These are phyloP conservation scores for Tolypocladium tundrense DNA, from an alignment of 2,329 filamentous ascomycete genomes.

Conservation along the genomic window DNA sequence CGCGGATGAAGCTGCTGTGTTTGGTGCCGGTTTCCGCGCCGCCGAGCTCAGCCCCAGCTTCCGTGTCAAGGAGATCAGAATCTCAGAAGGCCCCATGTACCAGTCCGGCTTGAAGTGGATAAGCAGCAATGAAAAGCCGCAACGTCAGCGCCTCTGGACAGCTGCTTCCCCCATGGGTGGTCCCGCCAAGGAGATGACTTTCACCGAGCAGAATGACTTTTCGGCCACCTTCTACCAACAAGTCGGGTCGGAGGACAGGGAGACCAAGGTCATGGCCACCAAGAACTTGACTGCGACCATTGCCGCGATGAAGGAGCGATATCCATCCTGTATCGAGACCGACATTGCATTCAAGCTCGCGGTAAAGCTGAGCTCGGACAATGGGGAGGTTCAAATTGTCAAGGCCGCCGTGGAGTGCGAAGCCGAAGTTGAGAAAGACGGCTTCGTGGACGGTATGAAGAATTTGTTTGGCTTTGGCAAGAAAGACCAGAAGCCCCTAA, in stretches of 20 bases:
- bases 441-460: conserved; percentile 88
- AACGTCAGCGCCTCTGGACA: conserved; percentile 76
- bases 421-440: conserved; percentile 65
- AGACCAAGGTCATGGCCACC: conserved; percentile 58
- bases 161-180: conserved; percentile 64
- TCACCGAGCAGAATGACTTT: conserved; percentile 77
- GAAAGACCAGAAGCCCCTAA: conserved; percentile 70
- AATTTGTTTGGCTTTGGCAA: conserved; percentile 91
- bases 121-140: conserved; percentile 55
- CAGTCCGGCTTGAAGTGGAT: conserved; percentile 67
- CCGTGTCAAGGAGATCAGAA: conserved; percentile 92
- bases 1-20: conserved; percentile 90
- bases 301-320: conserved; percentile 65
- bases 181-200: conserved; percentile 71
- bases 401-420: conserved; percentile 79
- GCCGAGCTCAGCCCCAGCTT: conserved; percentile 90
- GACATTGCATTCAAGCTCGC: conserved; percentile 75
- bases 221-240: conserved; percentile 71
- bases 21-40: conserved; percentile 90
- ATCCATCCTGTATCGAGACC: conserved; percentile 59
- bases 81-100: conserved; percentile 68
- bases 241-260: conserved; percentile 45
- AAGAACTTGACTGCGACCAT: conserved; percentile 80
- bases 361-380: conserved; percentile 59
- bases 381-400: conserved; percentile 71